These are phyloP conservation scores for Chionographis japonica DNA, from an alignment of 106 monocot species.

Conservation along the genomic window DNA sequence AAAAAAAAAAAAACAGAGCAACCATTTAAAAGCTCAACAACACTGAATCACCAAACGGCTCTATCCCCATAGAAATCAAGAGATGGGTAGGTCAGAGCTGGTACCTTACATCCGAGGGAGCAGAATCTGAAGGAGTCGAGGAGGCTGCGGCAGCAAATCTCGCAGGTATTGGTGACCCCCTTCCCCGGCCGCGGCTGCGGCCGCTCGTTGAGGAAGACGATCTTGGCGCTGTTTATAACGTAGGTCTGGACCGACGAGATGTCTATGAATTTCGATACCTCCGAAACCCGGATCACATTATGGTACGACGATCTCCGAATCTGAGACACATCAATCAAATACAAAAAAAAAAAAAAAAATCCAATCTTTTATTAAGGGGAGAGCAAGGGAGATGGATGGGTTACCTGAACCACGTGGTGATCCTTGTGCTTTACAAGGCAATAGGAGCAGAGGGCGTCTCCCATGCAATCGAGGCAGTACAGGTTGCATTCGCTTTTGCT, in stretches of 20 bases:
- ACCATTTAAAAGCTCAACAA: too few species aligned
- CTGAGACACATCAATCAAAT: slow-evolving; percentile 17
- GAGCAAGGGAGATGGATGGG: not conserved
- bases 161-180: slow-evolving; percentile 92
- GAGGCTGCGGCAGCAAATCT: slow-evolving; percentile 81
- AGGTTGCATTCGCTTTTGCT: slow-evolving; percentile 93
- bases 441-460: slow-evolving; percentile 74
- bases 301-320: slow-evolving; percentile 94
- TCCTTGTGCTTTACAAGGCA: slow-evolving; percentile 75
- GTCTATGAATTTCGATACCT: slow-evolving; percentile 94
- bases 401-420: slow-evolving; percentile 85
- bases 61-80: too few species aligned
- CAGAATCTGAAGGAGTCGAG: slow-evolving; percentile 90
- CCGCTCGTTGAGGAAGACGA: slow-evolving; percentile 87
- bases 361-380: not conserved
- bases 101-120: slow-evolving; percentile 97
- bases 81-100: not conserved
- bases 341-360: not conserved
- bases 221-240: slow-evolving; percentile 98
- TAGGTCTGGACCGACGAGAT: slow-evolving; percentile 89
- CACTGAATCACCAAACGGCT: too few species aligned
- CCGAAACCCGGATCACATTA: slow-evolving; percentile 93
- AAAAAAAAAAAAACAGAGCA: too few species aligned
- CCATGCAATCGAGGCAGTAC: slow-evolving; percentile 88
- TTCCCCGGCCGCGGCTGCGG: slow-evolving; percentile 94